Percentiles rank a stretch among this genome's conserved stretches.
phyloP scores from a whole-genome alignment of 257 asterid genomes.

The Sherardia arvensis region DNA sequence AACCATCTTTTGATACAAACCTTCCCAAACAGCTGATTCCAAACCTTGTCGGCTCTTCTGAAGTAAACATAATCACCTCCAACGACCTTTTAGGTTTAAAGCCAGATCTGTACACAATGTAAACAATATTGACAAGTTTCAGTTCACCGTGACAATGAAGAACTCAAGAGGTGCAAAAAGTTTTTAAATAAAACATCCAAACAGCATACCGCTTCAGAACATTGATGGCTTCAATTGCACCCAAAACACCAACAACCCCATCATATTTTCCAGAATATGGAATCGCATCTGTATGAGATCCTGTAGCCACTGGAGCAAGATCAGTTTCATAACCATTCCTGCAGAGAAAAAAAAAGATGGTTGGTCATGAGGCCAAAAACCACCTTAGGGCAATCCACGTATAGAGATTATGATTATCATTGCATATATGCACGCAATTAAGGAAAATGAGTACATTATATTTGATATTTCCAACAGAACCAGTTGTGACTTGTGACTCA shows the following conservation, averaged over 20 bases:
- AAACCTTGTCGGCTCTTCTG: slow-evolving; percentile 97
- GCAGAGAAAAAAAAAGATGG: background rate
- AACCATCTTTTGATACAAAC: slow-evolving; percentile 32
- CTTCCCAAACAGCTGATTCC: slow-evolving; percentile 98
- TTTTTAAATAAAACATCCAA: slow-evolving; percentile 5
- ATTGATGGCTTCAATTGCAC: slow-evolving; percentile 93
- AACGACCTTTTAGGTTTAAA: no score
- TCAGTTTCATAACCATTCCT: slow-evolving; percentile 76
- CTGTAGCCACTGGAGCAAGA: no score
- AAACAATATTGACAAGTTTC: background rate
- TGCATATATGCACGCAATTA: no score
- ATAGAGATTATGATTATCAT: no score
- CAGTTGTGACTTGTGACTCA: slow-evolving; percentile 32
- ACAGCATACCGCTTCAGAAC: slow-evolving; percentile 57
- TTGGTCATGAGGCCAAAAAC: background rate
- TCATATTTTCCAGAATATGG: no score
- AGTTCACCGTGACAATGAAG: background rate
- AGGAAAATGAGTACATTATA: no score
- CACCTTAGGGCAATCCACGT: no score
- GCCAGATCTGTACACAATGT: no score
- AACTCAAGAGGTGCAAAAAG: background rate
- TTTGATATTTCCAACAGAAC: background rate
- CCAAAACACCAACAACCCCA: slow-evolving; percentile 95
- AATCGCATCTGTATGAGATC: no score
- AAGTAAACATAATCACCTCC: slow-evolving; percentile 94